Base-by-base conservation (phyloP, 441 rosid genomes). In the Arabidopsis hybrid region DNA sequence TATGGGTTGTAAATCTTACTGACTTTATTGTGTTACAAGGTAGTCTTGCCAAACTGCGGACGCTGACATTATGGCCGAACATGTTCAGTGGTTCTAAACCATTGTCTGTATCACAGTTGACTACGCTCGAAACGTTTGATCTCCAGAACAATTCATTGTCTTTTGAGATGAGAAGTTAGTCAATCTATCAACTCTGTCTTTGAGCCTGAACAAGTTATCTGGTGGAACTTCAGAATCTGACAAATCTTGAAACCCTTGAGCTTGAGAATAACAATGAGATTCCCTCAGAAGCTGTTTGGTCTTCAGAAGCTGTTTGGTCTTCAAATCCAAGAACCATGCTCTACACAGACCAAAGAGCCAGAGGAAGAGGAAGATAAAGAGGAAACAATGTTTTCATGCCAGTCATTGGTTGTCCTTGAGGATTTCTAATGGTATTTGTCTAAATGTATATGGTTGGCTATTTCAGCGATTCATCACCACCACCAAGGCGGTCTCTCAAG, bases 81-180 rank as follows among this genome's bases (percentile, higher is more conserved):
- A 39, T 16, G 5, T 67, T 81, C 26, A 65, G 65, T 21, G 80
- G 87, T 6, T 13, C 63, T 7, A 77, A 81, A 51, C 83, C 79
- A 3, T 60, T 40, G 69, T 31, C 83, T 0, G 34, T 79, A 32
- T 59, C 36, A 67, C 50, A 74, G n/a, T 64, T 82, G 11, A 43
- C 5, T 11, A 71, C 77, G 78, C 62, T 79, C 8, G 55, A 61
- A 43, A 40, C 6, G 1, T 12, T 81, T 45, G 63, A 64, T 18
- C 57, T 72, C 26, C 63, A 46, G 9, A 71, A 50, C 1, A 76
- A 77, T 17, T 7, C 55, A 9, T 40, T 82, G 11, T 68, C 76
- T 26, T 61, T n/a, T 65, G 51, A 47, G 60, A 78, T 81, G 73
- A 71, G 26, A 73, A 42, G 50, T n/a, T 83, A 32, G 38, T 12